Base-by-base conservation (phyloP, 495 filamentous ascomycete genomes). In the Talaromyces trachyspermus region DNA sequence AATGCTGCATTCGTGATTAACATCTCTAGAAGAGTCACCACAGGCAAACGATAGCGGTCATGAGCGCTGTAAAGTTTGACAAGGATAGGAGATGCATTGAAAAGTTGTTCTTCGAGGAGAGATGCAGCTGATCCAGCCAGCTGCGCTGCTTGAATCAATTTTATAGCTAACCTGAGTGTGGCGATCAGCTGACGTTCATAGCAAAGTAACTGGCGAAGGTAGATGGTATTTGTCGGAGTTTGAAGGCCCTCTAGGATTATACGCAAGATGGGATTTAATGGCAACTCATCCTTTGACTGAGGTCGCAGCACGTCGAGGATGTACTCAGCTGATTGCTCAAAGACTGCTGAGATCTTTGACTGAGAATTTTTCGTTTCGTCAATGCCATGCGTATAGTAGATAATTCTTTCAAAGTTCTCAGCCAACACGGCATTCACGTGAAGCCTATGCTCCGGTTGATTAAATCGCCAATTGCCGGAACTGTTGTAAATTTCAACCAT, bases 401-500 rank as follows among this genome's bases (percentile, higher is more conserved):
- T 60, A 23, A 95, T 75, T 15, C 74, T 79, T 51, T 84, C 72
- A 58, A 96, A 88, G 15, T 79, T 77, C 5, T 59, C 70, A 6
- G 84, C 75, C 20, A 96, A 76, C 56, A 52, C 66, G 22, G 59
- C 64, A 47, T 73, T 76, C 45, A 86, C 71, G 46, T 77, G 69
- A 50, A 84, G 74, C 41, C 81, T 78, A 43, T 90, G 80, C 22
- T 81, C 70, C 14, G 76, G 71, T 4, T 76, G 71, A 9, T 72
- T 72, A 58, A 94, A 95, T 54, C 80, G 84, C 94, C 90, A 97
- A 5, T 78, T 86, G 15, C 74, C 75, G 14, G 80, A 85, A 61
- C 83, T 88, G 65, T 91, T 86, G 55, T 88, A 86, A 6, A 94
- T 75, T 56, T 95, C 89, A 22, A 89, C 71, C 55, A 85, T 72